A percentile compares a stretch with the other conserved stretches of the same genome.
These are phyloP conservation scores for Bauhinia variegata DNA, from an alignment of 306 rosid genomes.

Conservation along the genomic window DNA sequence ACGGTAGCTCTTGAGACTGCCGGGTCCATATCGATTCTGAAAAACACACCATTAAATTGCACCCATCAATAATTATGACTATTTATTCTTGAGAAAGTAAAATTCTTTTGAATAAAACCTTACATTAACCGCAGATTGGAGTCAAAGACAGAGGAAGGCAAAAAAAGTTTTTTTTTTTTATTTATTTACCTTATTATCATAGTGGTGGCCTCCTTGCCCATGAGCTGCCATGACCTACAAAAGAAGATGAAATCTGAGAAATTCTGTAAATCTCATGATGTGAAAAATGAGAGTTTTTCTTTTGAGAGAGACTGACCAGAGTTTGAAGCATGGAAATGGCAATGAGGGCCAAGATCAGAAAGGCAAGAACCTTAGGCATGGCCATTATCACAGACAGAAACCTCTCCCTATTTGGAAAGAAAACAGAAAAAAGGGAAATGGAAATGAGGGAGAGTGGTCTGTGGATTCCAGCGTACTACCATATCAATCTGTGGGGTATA, in stretches of 20 bases:
- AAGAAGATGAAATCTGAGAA: constrained; percentile 6
- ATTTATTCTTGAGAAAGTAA: too few relatives aligned
- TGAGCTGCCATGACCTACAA: constrained; percentile 69
- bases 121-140: too few relatives aligned
- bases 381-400: constrained; percentile 51
- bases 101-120: too few relatives aligned
- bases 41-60: constrained; percentile 23
- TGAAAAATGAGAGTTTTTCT: background rate
- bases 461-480: background rate
- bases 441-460: constrained; percentile 2
- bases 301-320: constrained; percentile 47
- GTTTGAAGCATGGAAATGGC: constrained; percentile 72
- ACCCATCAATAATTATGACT: too few relatives aligned
- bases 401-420: constrained; percentile 21
- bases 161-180: background rate
- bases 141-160: background rate
- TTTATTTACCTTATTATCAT: constrained; percentile 46
- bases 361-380: constrained; percentile 51
- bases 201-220: constrained; percentile 64
- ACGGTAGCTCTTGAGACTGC: constrained; percentile 77
- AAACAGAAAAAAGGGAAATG: background rate
- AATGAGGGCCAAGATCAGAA: constrained; percentile 62
- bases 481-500: constrained; percentile 44
- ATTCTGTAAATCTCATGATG: background rate
- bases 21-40: constrained; percentile 70